Percentiles rank a stretch among this genome's conserved stretches.
Conservation (phyloP, 345 rosid genomes). For the Camelina laxa region DNA sequence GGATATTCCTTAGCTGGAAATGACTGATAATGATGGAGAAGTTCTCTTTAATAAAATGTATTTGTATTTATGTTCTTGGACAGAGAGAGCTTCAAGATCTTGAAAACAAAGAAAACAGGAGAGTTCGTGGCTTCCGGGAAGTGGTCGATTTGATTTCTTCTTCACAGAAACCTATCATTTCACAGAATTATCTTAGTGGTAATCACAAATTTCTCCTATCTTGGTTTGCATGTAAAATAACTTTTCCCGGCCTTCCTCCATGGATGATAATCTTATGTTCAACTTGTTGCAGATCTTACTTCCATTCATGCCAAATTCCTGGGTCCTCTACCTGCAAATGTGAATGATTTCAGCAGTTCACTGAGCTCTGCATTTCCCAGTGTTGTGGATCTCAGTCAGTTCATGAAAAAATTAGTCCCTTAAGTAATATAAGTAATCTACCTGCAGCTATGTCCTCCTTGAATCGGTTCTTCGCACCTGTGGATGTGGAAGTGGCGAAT, state of each 20-base stretch:
- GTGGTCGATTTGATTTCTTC: conserved; percentile 88
- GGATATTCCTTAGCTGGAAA: neutral
- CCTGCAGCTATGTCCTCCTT: conserved; percentile 59
- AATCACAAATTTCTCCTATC: conserved; percentile 38
- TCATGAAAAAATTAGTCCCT: conserved; percentile 65
- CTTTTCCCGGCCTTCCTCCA: neutral
- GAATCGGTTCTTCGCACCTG: conserved; percentile 60
- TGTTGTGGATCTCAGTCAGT: conserved; percentile 70
- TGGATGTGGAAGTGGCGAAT: conserved; percentile 66
- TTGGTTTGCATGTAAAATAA: conserved; percentile 16
- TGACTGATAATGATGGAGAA: neutral
- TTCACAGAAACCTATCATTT: conserved; percentile 83
- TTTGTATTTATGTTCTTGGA: conserved; percentile 33
- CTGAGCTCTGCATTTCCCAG: conserved; percentile 60
- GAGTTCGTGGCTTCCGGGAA: conserved; percentile 85
- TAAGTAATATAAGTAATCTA: conserved; percentile 52
- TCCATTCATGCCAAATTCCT: conserved; percentile 78
- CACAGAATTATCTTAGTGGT: conserved; percentile 85
- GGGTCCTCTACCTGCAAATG: conserved; percentile 69
- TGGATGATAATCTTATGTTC: neutral
- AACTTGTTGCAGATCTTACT: conserved; percentile 64
- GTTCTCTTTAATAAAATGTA: neutral
- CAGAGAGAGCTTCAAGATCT: conserved; percentile 73
- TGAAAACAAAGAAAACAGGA: conserved; percentile 67
- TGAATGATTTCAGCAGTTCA: conserved; percentile 66